Conservation (phyloP, 2,329 filamentous ascomycete genomes). For the Diaporthe sp. region DNA sequence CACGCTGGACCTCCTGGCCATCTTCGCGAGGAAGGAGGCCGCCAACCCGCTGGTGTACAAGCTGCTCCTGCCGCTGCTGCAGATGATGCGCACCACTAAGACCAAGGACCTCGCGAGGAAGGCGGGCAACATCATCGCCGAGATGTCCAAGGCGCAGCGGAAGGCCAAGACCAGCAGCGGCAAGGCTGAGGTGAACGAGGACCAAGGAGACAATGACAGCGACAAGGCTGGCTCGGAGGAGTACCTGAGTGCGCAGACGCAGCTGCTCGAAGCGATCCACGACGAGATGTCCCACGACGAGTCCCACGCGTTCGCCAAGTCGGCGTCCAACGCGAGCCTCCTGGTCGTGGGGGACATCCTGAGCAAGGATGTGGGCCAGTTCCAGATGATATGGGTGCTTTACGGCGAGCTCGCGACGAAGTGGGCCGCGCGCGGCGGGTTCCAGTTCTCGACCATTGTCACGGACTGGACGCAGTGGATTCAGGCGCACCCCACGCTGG, state of each 20-base stretch:
- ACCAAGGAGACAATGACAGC: neutral
- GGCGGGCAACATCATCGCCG: slow-evolving; percentile 77
- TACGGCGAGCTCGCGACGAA: slow-evolving; percentile 64
- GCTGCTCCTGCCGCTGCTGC: slow-evolving; percentile 81
- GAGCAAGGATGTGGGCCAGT: slow-evolving; percentile 54
- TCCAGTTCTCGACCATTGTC: slow-evolving; percentile 68
- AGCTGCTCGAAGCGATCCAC: slow-evolving; percentile 76
- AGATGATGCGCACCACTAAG: slow-evolving; percentile 80
- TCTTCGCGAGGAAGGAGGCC: slow-evolving; percentile 86
- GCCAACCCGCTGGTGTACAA: slow-evolving; percentile 75
- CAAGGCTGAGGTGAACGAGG: slow-evolving; percentile 52
- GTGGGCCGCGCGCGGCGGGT: slow-evolving; percentile 35
- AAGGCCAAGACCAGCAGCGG: slow-evolving; percentile 64
- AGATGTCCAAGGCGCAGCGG: slow-evolving; percentile 76
- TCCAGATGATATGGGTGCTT: slow-evolving; percentile 53
- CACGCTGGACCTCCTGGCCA: slow-evolving; percentile 86
- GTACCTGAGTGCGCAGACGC: slow-evolving; percentile 62
- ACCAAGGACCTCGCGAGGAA: slow-evolving; percentile 82
- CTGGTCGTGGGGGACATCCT: slow-evolving; percentile 75
- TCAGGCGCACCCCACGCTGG: slow-evolving; percentile 34
- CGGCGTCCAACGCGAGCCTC: slow-evolving; percentile 80
- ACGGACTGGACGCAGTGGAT: slow-evolving; percentile 80
- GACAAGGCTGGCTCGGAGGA: slow-evolving; percentile 55
- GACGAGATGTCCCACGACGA: slow-evolving; percentile 71
- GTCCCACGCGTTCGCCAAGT: slow-evolving; percentile 79